Conservation (phyloP, 2,329 filamentous ascomycete genomes). For the Exophiala dermatitidis region DNA sequence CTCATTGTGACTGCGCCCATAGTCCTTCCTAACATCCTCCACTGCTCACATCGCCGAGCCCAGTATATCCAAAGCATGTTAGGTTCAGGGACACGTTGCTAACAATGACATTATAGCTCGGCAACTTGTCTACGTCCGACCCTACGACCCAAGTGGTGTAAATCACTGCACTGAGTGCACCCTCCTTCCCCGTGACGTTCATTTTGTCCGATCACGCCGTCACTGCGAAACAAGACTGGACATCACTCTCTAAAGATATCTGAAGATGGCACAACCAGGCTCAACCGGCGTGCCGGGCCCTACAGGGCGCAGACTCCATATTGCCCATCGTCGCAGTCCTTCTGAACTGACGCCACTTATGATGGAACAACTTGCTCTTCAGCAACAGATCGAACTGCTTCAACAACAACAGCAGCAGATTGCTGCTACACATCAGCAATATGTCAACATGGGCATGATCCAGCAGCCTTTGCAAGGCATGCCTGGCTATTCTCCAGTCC, state of each 20-base stretch:
- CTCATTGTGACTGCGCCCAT: constrained; percentile 17
- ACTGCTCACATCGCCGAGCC: too few species aligned
- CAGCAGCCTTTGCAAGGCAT: constrained; percentile 70
- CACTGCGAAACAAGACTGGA: constrained; percentile 8
- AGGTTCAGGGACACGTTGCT: too few species aligned
- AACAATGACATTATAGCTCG: too few species aligned
- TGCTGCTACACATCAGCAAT: constrained; percentile 91
- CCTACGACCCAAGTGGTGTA: too few species aligned
- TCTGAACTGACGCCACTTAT: constrained; percentile 96
- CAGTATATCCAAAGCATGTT: too few species aligned
- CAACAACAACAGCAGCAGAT: constrained; percentile 98
- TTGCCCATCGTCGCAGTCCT: constrained; percentile 92
- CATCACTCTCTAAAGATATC: constrained; percentile 1
- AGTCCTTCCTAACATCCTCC: not conserved
- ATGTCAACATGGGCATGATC: constrained; percentile 95
- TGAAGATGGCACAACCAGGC: constrained; percentile 59
- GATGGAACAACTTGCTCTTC: constrained; percentile 97
- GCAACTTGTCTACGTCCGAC: too few species aligned
- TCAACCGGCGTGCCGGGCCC: constrained; percentile 56
- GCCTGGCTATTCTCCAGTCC: constrained; percentile 67
- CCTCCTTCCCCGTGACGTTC: too few species aligned
- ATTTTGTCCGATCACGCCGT: not conserved
- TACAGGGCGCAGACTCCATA: constrained; percentile 83
- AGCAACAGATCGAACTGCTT: constrained; percentile 94
- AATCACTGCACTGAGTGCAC: too few species aligned